Conservation (phyloP, 225 moss, liverwort and hornwort species). For the Polytrichum commune region DNA sequence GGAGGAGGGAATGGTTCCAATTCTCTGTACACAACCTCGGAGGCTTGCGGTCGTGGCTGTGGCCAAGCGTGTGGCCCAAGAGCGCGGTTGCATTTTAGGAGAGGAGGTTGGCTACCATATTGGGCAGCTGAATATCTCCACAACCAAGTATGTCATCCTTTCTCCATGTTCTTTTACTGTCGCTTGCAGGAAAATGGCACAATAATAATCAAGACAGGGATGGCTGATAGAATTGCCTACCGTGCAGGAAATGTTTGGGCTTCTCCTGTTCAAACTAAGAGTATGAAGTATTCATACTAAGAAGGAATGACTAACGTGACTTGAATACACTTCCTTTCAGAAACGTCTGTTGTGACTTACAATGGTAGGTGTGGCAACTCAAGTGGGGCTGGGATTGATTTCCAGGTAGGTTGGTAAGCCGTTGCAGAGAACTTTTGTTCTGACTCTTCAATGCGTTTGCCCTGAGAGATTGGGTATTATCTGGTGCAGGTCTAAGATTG, state of each 20-base stretch:
- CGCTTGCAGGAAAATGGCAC: too few relatives aligned
- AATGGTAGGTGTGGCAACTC: too few relatives aligned
- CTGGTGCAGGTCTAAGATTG: constrained; percentile 44
- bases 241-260: too few relatives aligned
- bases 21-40: constrained; percentile 66
- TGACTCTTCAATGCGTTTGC: not conserved
- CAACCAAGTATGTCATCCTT: constrained; percentile 29
- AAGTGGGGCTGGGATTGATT: too few relatives aligned
- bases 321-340: too few relatives aligned
- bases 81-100: constrained; percentile 41
- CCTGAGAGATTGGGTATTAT: not conserved
- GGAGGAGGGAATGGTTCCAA: constrained; percentile 52
- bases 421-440: not conserved
- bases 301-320: too few relatives aligned
- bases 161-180: not conserved
- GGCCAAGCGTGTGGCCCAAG: constrained; percentile 65
- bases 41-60: constrained; percentile 68
- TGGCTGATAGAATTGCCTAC: too few relatives aligned
- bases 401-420: too few relatives aligned
- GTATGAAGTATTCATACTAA: too few relatives aligned
- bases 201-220: too few relatives aligned
- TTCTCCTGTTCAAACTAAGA: too few relatives aligned
- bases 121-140: constrained; percentile 53
- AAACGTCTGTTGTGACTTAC: too few relatives aligned
- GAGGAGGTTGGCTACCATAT: constrained; percentile 64